Base-by-base conservation (phyloP, 2,329 filamentous ascomycete genomes). In the Emergomyces pasteurianus region DNA sequence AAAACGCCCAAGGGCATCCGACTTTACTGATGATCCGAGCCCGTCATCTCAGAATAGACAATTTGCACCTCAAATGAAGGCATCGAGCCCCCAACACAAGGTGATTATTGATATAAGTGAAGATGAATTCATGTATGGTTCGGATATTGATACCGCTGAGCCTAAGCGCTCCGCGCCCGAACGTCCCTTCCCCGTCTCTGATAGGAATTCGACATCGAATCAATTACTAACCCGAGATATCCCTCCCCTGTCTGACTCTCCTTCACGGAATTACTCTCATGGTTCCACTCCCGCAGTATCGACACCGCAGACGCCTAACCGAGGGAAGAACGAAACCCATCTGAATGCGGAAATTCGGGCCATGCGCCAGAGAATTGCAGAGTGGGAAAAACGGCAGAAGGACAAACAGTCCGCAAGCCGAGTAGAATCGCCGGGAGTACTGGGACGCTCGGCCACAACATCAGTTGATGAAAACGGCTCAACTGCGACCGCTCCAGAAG, bases 81-180 rank as follows among this genome's bases (percentile, higher is more conserved):
- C 38, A 3, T 60, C 63, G 7, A 61, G 79, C 28, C 77, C 81
- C 58, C 80, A 86, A 28, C 80, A 85, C 57, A 81, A 81, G 2
- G 82, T 95, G 58, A 83, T 96, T 46, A 95, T 96, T 66, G 84
- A 95, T 65, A 86, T 95, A 46, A 95, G 90, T 69, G 92, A 95
- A 34, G 84, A 86, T 65, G 85, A 87, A 54, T 61, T 62, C 40
- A 63, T 67, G 58, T 63, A 63, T 63, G 64, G 58, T 43, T 59
- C 63, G 43, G 61, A 63, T 59, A 55, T n/a, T 16, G 57, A 50
- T 26, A 10, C 21, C 28, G 10, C 54, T 34, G 54, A 43, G 26
- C 38, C n/a, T n/a, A 28, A 57, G 7, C 26, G 65, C 5, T 70
- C 68, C 2, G 67, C 73, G 1, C 67, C 69, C n/a, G 74, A 73